Evolutionary conservation across 2,329 filamentous ascomycete genomes (phyloP).

Genomic region (Macrophomina phaseolina): DNA sequence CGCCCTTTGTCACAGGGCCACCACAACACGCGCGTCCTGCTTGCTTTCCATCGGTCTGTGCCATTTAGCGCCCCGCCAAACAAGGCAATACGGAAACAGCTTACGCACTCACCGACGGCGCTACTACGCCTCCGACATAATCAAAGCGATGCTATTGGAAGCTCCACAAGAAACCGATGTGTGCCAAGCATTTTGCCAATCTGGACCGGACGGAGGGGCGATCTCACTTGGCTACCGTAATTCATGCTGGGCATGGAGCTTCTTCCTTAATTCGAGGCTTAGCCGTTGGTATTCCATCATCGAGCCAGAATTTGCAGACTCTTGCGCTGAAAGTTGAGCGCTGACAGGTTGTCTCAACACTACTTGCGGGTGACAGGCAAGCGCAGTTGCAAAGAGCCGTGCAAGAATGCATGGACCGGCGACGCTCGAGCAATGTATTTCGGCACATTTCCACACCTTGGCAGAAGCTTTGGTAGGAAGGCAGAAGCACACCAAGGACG

Average conservation of each 20-base stretch:
- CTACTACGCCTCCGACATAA: neutral
- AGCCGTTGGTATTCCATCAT: neutral
- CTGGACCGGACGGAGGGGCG: neutral
- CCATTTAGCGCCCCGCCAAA: neutral
- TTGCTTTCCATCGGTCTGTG: neutral
- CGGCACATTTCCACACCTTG: neutral
- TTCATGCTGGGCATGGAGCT: neutral
- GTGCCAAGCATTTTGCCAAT: neutral
- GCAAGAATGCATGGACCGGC: neutral
- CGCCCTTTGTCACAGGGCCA: neutral
- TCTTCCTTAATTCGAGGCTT: neutral
- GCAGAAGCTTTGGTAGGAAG: slow-evolving; percentile 11
- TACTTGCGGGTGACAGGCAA: too few relatives aligned
- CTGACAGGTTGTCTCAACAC: too few relatives aligned
- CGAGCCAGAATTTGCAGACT: neutral
- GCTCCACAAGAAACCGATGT: neutral
- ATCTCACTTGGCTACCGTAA: neutral
- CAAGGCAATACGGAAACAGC: neutral
- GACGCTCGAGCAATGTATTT: neutral
- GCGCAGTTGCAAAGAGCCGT: neutral
- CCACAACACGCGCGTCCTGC: neutral
- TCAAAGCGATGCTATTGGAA: neutral
- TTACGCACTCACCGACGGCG: slow-evolving; percentile 22
- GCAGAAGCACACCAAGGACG: neutral
- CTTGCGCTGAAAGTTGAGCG: too few relatives aligned